A percentile compares a stretch with the other conserved stretches of the same genome.
These are phyloP conservation scores for Aspergillus uvarum DNA, from an alignment of 2,329 filamentous ascomycete species.

Conservation along the genomic window DNA sequence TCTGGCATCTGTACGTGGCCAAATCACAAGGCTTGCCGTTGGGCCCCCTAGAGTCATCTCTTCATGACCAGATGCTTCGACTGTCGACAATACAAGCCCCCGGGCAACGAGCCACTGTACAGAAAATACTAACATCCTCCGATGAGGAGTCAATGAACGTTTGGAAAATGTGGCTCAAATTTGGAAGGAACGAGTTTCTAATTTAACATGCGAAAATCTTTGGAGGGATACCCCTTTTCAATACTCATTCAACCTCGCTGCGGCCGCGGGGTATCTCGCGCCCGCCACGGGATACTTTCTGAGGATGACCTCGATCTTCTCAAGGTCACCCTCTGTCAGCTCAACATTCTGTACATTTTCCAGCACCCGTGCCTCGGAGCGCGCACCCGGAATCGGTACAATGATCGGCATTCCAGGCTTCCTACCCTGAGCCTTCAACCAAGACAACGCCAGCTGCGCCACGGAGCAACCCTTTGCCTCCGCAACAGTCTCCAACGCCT, in stretches of 20 bases:
- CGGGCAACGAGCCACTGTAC: neutral
- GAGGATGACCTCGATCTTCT: slow-evolving; percentile 22
- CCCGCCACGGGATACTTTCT: slow-evolving; percentile 11
- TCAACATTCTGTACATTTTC: slow-evolving; percentile 32
- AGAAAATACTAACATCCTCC: neutral
- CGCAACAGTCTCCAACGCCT: slow-evolving; percentile 60
- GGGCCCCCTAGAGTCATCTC: neutral
- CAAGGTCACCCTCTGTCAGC: slow-evolving; percentile 30
- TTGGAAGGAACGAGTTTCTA: slow-evolving; percentile 2
- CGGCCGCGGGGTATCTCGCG: slow-evolving; percentile 13
- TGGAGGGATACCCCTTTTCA: neutral
- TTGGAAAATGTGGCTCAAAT: slow-evolving; percentile 2
- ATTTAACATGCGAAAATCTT: neutral
- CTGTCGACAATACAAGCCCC: neutral
- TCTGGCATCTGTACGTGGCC: slow-evolving; percentile 4
- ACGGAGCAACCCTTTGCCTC: slow-evolving; percentile 60
- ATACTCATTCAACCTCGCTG: slow-evolving; percentile 5
- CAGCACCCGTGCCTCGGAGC: slow-evolving; percentile 24
- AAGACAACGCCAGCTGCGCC: slow-evolving; percentile 66
- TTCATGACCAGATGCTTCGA: slow-evolving; percentile 2
- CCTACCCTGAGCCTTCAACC: slow-evolving; percentile 55
- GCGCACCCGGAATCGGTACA: slow-evolving; percentile 34
- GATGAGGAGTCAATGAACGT: neutral
- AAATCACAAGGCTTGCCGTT: neutral
- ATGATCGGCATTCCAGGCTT: slow-evolving; percentile 53